Evolutionary conservation across 23 red algal genomes (phyloP), one percentile per base, ranked within the genome.

Genomic region (Agarophyton chilense): DNA sequence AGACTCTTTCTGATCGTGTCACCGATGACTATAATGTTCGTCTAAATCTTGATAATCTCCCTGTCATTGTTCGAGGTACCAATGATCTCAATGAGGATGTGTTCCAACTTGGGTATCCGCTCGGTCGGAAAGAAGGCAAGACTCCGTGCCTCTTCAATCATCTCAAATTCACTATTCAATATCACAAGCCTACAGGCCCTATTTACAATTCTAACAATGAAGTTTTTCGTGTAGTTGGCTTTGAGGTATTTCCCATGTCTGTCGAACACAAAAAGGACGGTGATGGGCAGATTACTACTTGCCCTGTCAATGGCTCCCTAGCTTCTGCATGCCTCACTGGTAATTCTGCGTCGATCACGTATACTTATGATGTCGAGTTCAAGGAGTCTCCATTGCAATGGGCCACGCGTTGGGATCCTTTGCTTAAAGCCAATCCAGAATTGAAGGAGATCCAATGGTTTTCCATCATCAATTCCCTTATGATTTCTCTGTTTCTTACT

Each of bases 11-110:
- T 45, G 75, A 90, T 36, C 96, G 91, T 22, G 72, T 98, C 38
- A 56, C 79, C 12, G 68, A 94, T 47, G 88, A 95, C 5, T 98
- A 95, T 55, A 78, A 81, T 36, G 93, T 71, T 16, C 47, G 86
- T 51, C 82, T 98, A 10, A 94, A 98, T 60, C 39, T 98, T 55
- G 96, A 98, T 57, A 98, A 98, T 34, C 47, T 98, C 52, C 96
- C 96, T n/a, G 84, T 98, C 0, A 92, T 94, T 29, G 78, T 93
- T 42, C 83, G 82, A 16, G 70, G 81, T 21, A 60, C 78, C 7
- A 86, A 78, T 40, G 51, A 89, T 43, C 70, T 81, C 24, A 79
- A 85, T 60, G 83, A 92, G 39, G 74, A 87, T 38, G 95, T 92
- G 11, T 93, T 84, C 63, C 56, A 93, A n/a, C 82, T 94, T 31